Evolutionary conservation across 768 basidiomycete genomes (phyloP).

Genomic region (Termitomyces sp.): DNA sequence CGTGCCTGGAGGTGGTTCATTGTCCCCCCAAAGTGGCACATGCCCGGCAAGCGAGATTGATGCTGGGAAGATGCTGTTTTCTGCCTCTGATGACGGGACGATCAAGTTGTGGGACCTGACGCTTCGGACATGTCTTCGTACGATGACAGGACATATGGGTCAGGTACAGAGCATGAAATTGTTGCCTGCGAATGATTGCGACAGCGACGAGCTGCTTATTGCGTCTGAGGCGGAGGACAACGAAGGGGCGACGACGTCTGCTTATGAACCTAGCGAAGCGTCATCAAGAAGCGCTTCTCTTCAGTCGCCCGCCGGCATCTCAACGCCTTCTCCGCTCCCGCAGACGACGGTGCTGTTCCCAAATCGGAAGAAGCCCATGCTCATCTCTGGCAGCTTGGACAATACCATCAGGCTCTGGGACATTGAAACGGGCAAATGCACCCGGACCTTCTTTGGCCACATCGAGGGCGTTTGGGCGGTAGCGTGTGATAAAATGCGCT

Average conservation of each 20-base stretch:
- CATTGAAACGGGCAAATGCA: conserved; percentile 75
- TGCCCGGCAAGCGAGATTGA: conserved; percentile 51
- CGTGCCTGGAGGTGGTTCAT: conserved; percentile 19
- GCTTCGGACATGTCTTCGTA: conserved; percentile 72
- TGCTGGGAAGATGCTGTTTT: conserved; percentile 94
- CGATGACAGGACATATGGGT: conserved; percentile 86
- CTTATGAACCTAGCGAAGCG: background rate
- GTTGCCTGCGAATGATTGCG: conserved; percentile 60
- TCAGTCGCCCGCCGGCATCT: background rate
- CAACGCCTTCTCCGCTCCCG: background rate
- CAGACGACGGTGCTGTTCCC: conserved; percentile 1
- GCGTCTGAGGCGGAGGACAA: background rate
- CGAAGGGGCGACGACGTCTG: background rate
- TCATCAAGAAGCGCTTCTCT: background rate
- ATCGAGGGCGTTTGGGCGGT: conserved; percentile 99
- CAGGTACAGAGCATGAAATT: conserved; percentile 92
- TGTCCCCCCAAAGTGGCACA: conserved; percentile 19
- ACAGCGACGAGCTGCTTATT: conserved; percentile 21
- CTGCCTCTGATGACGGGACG: conserved; percentile 91
- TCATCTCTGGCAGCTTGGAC: conserved; percentile 89
- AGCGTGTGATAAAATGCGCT: conserved; percentile 84
- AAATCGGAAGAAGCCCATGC: conserved; percentile 56
- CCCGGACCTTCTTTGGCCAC: conserved; percentile 90
- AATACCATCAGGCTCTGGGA: conserved; percentile 98
- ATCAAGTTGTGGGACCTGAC: conserved; percentile 95